Base-by-base conservation (phyloP, 495 filamentous ascomycete species). In the Chaetomidium leptoderma region DNA sequence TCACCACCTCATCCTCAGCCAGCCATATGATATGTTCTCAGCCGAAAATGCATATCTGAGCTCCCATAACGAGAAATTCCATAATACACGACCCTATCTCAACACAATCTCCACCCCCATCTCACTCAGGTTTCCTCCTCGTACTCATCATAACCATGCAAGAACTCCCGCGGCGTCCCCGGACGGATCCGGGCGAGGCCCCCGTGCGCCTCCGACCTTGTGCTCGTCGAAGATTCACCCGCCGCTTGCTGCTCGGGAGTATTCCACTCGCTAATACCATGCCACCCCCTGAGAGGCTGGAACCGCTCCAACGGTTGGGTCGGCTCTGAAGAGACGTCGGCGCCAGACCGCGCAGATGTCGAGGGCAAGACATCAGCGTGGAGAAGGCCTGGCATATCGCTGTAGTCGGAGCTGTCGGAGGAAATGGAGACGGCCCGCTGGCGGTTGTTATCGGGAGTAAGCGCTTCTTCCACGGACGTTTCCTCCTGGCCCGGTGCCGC, bases 231-330 rank as follows among this genome's bases (percentile, higher is more conserved):
- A 26, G 42, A 19, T 7, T 17, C 36, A 6, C 6, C 27, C 2
- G n/a, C 29, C 17, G 1, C 16, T 6, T 40, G 21, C 13, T 37
- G 16, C 21, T 39, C 30, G 6, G 11, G 23, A 23, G 35, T 23
- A 24, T 42, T 17, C 30, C 32, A 24, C 19, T 42, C 35, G 8
- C 19, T 29, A 0, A 33, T 23, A 14, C 36, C 36, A 8, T 53
- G 35, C 35, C 21, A 53, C 9, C 29, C 4, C 30, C 32, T 37
- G 29, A 52, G 55, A 19, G 55, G 55, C 39, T 58, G 47, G 30
- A 58, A 58, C 2, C 7, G 29, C 48, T 44, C 27, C 5, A 58
- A 26, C 13, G 56, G 56, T 40, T 58, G 42, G 5, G 13, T 8
- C 8, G 16, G 6, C 4, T 39, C 53, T 1, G 33, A 9, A 2